phyloP scores from a whole-genome alignment of 805 yeast genomes.

The Citeromyces nyonsensis region DNA sequence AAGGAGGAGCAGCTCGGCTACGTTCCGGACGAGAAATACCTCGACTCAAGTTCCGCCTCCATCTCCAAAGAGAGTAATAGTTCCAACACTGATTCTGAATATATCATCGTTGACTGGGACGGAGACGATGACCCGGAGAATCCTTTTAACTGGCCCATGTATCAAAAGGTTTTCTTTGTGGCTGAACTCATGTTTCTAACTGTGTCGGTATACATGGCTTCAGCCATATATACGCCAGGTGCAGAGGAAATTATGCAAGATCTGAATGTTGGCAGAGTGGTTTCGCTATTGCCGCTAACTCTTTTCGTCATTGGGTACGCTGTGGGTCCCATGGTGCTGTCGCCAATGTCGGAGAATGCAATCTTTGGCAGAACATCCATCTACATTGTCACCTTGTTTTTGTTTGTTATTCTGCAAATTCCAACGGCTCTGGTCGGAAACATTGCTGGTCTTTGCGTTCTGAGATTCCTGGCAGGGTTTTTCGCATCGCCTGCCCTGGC shows the following conservation, averaged over 20 bases:
- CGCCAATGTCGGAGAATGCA: constrained; percentile 44
- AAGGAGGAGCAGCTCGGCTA: neutral
- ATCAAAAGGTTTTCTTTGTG: constrained; percentile 13
- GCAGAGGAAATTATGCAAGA: constrained; percentile 24
- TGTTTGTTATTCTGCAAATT: constrained; percentile 35
- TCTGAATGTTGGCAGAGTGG: constrained; percentile 24
- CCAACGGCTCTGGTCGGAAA: constrained; percentile 36
- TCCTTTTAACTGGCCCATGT: neutral
- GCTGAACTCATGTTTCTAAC: constrained; percentile 27
- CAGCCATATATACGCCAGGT: constrained; percentile 41
- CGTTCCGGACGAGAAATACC: constrained; percentile 2
- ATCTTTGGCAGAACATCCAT: constrained; percentile 34
- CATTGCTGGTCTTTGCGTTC: constrained; percentile 30
- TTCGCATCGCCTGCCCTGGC: constrained; percentile 41
- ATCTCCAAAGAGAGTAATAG: neutral
- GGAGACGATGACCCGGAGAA: neutral
- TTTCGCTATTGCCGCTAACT: constrained; percentile 34
- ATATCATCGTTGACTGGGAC: constrained; percentile 1
- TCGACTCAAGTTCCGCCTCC: neutral
- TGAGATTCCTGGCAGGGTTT: constrained; percentile 38
- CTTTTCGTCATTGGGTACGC: constrained; percentile 47
- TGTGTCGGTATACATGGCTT: constrained; percentile 36
- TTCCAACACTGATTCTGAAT: neutral
- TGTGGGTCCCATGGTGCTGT: constrained; percentile 39
- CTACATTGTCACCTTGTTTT: constrained; percentile 26